Percentiles rank a stretch among this genome's conserved stretches.
phyloP scores from a whole-genome alignment of 768 basidiomycete species.

The Galerina sulciceps region DNA sequence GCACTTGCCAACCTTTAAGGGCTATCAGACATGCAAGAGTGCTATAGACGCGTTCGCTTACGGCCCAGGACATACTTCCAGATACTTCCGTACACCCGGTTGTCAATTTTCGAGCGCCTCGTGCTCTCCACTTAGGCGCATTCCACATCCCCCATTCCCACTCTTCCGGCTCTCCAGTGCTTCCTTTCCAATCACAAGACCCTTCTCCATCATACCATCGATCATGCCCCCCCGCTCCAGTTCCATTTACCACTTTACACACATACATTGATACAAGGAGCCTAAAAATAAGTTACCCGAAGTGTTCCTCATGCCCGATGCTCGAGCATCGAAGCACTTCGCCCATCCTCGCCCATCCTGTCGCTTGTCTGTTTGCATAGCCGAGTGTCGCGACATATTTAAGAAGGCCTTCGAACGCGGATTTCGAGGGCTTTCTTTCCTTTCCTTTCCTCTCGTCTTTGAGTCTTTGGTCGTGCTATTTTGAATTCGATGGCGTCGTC shows the following conservation, averaged over 20 bases:
- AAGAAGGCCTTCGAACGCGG: too few relatives aligned
- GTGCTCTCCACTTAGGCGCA: not conserved
- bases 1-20: too few relatives aligned
- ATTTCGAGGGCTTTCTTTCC: too few relatives aligned
- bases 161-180: not conserved
- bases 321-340: too few relatives aligned
- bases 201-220: not conserved
- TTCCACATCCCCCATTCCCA: not conserved
- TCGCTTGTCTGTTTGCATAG: too few relatives aligned
- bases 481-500: constrained; percentile 15
- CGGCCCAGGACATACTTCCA: too few relatives aligned
- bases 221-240: not conserved
- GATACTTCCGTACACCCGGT: not conserved
- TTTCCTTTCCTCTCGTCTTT: too few relatives aligned
- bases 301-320: not conserved
- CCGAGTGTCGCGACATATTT: too few relatives aligned
- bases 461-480: not conserved
- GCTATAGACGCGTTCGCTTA: too few relatives aligned
- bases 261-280: too few relatives aligned
- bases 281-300: constrained; percentile 4
- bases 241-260: too few relatives aligned
- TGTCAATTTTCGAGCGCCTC: not conserved
- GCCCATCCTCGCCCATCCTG: not conserved
- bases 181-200: constrained; percentile 7
- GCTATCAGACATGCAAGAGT: too few relatives aligned